Evolutionary conservation across 345 rosid genomes (phyloP).

Genomic region (Ceriops tagal): DNA sequence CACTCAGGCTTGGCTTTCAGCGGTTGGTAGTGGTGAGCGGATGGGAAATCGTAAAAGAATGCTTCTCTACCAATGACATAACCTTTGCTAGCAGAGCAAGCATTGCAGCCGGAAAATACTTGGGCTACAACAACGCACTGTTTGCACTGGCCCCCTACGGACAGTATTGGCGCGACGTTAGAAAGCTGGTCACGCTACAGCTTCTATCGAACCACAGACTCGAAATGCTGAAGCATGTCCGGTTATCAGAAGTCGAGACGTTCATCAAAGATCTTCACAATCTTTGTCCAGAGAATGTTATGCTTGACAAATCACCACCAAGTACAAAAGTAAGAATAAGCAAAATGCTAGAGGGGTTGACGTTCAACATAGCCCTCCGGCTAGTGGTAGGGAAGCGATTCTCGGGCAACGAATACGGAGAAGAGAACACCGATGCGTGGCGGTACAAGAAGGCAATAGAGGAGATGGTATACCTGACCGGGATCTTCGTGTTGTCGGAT

Average conservation of each 20-base stretch:
- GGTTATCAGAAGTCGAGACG: constrained; percentile 34
- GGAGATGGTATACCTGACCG: constrained; percentile 34
- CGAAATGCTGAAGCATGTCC: constrained; percentile 39
- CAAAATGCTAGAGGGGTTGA: constrained; percentile 41
- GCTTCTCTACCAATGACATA: constrained; percentile 52
- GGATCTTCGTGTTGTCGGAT: constrained; percentile 42
- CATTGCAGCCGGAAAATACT: constrained; percentile 44
- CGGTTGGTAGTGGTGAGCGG: constrained; percentile 41
- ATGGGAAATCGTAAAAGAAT: constrained; percentile 40
- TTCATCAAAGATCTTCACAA: constrained; percentile 43
- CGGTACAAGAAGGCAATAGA: constrained; percentile 42
- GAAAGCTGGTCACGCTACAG: constrained; percentile 52
- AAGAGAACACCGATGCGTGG: constrained; percentile 40
- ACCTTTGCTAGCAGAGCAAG: constrained; percentile 48
- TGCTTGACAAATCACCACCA: background rate
- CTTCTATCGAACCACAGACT: constrained; percentile 51
- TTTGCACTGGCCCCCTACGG: constrained; percentile 57
- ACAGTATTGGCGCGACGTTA: constrained; percentile 58
- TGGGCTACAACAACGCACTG: constrained; percentile 55
- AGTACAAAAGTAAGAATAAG: constrained; percentile 24
- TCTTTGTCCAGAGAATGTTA: background rate
- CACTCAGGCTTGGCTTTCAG: constrained; percentile 46
- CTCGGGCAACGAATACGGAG: constrained; percentile 7
- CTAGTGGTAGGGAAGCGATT: constrained; percentile 52
- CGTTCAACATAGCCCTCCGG: constrained; percentile 48